phyloP scores from a whole-genome alignment of 495 filamentous ascomycete genomes.

The Xylaria castorea region DNA sequence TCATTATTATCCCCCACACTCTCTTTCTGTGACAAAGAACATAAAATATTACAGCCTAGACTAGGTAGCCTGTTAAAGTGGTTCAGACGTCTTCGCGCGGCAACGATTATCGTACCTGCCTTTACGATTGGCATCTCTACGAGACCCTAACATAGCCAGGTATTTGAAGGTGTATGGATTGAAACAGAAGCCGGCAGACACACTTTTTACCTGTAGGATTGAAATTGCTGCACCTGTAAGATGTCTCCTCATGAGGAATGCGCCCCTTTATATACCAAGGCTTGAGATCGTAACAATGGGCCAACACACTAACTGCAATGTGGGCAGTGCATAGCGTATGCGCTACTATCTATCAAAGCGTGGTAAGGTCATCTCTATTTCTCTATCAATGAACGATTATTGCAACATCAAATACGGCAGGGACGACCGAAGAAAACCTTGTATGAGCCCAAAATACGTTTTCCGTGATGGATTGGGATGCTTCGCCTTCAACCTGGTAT shows the following conservation, averaged over 20 bases:
- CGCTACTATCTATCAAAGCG: too few species aligned
- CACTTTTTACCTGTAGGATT: background rate
- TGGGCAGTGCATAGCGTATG: too few species aligned
- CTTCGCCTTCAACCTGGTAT: background rate
- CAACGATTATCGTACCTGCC: background rate
- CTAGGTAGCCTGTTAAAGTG: background rate
- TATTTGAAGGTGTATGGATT: background rate
- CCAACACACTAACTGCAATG: too few species aligned
- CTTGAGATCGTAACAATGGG: too few species aligned
- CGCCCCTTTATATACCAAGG: background rate
- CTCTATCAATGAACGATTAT: too few species aligned
- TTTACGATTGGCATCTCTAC: background rate
- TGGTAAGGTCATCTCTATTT: too few species aligned
- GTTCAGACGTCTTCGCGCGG: background rate
- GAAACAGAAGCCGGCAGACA: background rate
- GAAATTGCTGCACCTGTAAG: background rate
- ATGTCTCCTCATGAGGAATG: background rate
- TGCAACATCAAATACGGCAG: too few species aligned
- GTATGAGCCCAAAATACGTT: background rate
- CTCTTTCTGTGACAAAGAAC: background rate
- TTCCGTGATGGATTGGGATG: background rate
- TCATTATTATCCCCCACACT: background rate
- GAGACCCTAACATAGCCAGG: background rate
- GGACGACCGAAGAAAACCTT: background rate
- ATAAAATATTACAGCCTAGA: background rate